phyloP scores from a whole-genome alignment of 208 protist species.

The Borovskyia barvae region DNA sequence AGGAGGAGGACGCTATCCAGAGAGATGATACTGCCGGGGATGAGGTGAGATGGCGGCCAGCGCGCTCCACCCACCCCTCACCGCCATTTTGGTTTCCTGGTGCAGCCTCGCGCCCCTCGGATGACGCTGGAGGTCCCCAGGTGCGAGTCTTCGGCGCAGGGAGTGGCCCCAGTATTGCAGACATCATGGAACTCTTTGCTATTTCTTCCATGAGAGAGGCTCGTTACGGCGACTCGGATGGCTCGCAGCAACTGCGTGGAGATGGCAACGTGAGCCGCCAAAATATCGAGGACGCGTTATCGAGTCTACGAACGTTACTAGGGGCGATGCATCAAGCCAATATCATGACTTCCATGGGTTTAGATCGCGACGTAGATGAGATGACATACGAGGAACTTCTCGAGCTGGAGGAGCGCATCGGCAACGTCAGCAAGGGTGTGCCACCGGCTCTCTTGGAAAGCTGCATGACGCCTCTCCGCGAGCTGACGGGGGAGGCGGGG shows the following conservation, averaged over 20 bases:
- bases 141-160: background rate
- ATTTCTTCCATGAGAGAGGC: too few species aligned
- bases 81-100: background rate
- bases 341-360: slow-evolving; percentile 58
- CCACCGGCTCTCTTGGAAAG: slow-evolving; percentile 28
- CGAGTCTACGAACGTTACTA: slow-evolving; percentile 23
- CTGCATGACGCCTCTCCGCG: slow-evolving; percentile 22
- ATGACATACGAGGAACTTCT: slow-evolving; percentile 90
- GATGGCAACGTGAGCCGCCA: background rate
- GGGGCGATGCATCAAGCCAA: slow-evolving; percentile 33
- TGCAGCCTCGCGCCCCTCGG: background rate
- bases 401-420: slow-evolving; percentile 78
- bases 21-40: too few species aligned
- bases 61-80: too few species aligned
- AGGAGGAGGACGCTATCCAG: slow-evolving; percentile 1
- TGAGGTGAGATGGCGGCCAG: too few species aligned
- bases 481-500: slow-evolving; percentile 21
- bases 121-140: background rate
- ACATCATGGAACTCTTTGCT: too few species aligned
- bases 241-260: background rate
- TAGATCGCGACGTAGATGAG: slow-evolving; percentile 70
- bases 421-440: slow-evolving; percentile 79
- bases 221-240: too few species aligned
- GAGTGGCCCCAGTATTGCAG: too few species aligned
- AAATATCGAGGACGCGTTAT: slow-evolving; percentile 11